These are phyloP conservation scores for Mesostigma viride DNA, from an alignment of 139 green algal species.

Conservation along the genomic window DNA sequence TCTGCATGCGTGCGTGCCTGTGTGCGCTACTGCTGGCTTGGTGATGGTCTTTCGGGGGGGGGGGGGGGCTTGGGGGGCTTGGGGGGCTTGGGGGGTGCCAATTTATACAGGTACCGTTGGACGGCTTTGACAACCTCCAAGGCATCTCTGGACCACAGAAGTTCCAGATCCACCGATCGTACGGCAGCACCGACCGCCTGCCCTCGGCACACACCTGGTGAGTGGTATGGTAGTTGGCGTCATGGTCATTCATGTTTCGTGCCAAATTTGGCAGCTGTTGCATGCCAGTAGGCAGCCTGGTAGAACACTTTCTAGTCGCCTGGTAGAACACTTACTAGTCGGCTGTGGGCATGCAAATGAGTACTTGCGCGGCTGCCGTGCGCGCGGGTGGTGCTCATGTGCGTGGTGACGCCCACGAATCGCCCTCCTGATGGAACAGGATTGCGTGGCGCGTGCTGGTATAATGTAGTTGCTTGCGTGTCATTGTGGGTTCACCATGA, in stretches of 20 bases:
- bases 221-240: background rate
- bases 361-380: background rate
- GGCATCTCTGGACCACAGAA: conserved; percentile 84
- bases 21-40: too few species aligned
- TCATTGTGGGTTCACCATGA: background rate
- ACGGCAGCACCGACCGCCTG: conserved; percentile 47
- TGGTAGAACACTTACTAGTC: background rate
- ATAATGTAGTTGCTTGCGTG: too few species aligned
- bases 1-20: too few species aligned
- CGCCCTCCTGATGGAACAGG: too few species aligned
- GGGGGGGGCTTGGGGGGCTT: too few species aligned
- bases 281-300: background rate
- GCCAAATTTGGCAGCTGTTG: background rate
- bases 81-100: too few species aligned
- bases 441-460: too few species aligned
- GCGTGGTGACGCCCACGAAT: too few species aligned
- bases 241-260: background rate
- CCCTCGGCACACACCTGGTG: conserved; percentile 73
- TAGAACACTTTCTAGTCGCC: too few species aligned
- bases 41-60: too few species aligned
- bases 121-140: conserved; percentile 82
- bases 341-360: background rate
- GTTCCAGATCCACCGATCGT: conserved; percentile 77
- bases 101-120: conserved; percentile 80
- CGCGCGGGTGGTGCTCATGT: background rate